Percentiles rank a stretch among this genome's conserved stretches.
Conservation (phyloP, 352 stramenopile genomes). For the Globisporangium abappressorium region DNA sequence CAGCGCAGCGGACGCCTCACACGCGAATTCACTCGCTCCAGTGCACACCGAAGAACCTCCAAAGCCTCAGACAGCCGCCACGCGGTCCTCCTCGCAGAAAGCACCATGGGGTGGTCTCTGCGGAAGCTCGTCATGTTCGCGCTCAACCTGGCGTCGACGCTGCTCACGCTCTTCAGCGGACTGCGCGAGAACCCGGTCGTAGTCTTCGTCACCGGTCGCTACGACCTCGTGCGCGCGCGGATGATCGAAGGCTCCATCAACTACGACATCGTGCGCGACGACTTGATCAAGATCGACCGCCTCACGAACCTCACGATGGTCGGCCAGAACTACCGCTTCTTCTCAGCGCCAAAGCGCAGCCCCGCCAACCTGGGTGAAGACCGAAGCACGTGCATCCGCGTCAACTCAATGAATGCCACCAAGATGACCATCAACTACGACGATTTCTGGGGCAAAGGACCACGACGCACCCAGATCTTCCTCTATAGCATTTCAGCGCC, state of each 20-base stretch:
- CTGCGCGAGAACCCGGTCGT: conserved; percentile 35
- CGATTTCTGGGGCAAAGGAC: conserved; percentile 41
- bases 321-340: conserved; percentile 23
- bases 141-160: conserved; percentile 25
- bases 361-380: conserved; percentile 35
- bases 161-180: conserved; percentile 30
- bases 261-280: conserved; percentile 24
- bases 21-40: neutral
- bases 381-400: conserved; percentile 37
- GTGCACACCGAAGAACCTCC: neutral
- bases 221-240: conserved; percentile 26
- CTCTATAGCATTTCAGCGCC: conserved; percentile 47
- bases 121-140: conserved; percentile 9
- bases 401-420: conserved; percentile 42
- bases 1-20: neutral
- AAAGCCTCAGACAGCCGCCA: neutral
- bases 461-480: conserved; percentile 33
- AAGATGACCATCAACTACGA: conserved; percentile 32
- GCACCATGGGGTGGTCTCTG: conserved; percentile 7
- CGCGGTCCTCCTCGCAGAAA: neutral
- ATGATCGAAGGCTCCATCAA: conserved; percentile 26
- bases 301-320: conserved; percentile 22
- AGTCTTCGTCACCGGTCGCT: conserved; percentile 19
- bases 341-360: conserved; percentile 31
- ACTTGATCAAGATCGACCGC: conserved; percentile 13